These are phyloP conservation scores for Penicillium brasilianum DNA, from an alignment of 2,329 filamentous ascomycete species.

Conservation along the genomic window DNA sequence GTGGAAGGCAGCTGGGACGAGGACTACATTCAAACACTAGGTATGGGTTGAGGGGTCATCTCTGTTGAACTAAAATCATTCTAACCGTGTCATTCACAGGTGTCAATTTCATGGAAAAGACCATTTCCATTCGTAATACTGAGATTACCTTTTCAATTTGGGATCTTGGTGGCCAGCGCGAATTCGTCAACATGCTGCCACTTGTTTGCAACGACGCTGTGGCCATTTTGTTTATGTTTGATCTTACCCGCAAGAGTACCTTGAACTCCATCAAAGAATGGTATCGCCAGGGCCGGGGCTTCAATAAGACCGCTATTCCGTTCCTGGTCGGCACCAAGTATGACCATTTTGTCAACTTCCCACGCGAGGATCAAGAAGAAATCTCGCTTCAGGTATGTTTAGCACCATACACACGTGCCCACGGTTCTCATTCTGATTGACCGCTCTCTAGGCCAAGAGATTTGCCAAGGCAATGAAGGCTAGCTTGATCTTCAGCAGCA, in stretches of 20 bases:
- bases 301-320: constrained; percentile 99
- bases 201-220: constrained; percentile 99
- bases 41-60: constrained; percentile 47
- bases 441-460: constrained; percentile 72
- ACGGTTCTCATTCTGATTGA: constrained; percentile 27
- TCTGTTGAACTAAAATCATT: too few relatives aligned
- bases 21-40: constrained; percentile 98
- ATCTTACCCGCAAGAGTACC: constrained; percentile 95
- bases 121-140: constrained; percentile 97
- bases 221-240: constrained; percentile 99
- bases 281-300: constrained; percentile 96
- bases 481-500: constrained; percentile 96
- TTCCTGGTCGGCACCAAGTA: constrained; percentile 98
- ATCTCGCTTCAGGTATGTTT: constrained; percentile 85
- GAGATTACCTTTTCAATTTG: constrained; percentile 99
- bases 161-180: constrained; percentile 96
- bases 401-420: not conserved
- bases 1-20: constrained; percentile 99
- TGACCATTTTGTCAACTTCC: constrained; percentile 99
- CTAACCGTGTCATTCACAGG: constrained; percentile 54
- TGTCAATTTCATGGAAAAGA: constrained; percentile 99
- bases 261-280: constrained; percentile 99
- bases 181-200: constrained; percentile 99
- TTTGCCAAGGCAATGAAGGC: constrained; percentile 99
- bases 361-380: constrained; percentile 95